Conservation (phyloP, 2,329 filamentous ascomycete species). For the Periconia sp. region DNA sequence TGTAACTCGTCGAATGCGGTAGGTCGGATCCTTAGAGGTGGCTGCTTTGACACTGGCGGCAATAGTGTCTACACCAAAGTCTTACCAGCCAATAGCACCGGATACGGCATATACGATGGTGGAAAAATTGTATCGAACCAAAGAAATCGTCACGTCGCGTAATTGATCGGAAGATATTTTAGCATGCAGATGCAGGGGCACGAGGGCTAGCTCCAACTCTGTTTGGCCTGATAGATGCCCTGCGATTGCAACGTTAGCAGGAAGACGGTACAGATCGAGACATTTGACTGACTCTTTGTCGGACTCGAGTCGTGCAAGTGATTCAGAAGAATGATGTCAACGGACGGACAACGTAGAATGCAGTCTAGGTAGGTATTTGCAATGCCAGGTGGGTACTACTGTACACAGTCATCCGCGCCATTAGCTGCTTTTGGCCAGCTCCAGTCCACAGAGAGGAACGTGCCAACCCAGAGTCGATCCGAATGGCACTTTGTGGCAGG, state of each 20-base stretch:
- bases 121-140: neutral
- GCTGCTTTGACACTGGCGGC: neutral
- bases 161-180: neutral
- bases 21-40: constrained; percentile 1
- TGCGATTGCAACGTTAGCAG: too few species aligned
- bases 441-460: neutral
- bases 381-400: too few species aligned
- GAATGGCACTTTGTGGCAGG: neutral
- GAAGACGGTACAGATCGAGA: too few species aligned
- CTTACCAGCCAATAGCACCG: neutral
- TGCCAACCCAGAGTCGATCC: neutral
- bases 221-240: too few species aligned
- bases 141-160: neutral
- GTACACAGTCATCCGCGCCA: too few species aligned
- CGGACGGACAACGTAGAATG: too few species aligned
- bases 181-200: neutral
- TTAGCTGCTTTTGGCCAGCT: too few species aligned
- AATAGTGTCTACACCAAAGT: neutral
- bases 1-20: neutral
- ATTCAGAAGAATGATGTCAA: too few species aligned
- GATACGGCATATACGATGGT: too few species aligned
- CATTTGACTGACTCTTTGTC: too few species aligned
- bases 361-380: too few species aligned
- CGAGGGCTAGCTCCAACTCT: neutral
- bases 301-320: too few species aligned